Percentiles rank a stretch among this genome's conserved stretches.
These are phyloP conservation scores for Trichoderma reesei DNA, from an alignment of 495 filamentous ascomycete species.

Conservation along the genomic window DNA sequence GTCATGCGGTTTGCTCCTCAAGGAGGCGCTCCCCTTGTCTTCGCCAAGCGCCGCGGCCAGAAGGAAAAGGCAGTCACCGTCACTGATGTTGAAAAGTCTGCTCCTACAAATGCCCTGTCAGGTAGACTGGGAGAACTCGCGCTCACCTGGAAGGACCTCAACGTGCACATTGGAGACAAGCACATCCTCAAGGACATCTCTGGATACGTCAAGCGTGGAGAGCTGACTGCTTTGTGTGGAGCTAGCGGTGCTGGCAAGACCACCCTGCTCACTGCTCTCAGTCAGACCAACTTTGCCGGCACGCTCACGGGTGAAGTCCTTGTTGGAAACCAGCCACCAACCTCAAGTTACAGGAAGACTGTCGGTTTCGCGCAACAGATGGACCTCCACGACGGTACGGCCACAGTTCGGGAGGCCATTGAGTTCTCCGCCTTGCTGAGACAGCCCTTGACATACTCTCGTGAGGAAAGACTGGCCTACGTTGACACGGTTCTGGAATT, in stretches of 20 bases:
- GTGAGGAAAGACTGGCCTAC: slow-evolving; percentile 66
- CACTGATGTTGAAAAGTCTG: no score
- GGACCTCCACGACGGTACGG: slow-evolving; percentile 70
- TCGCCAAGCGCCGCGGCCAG: no score
- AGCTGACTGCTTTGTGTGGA: slow-evolving; percentile 75
- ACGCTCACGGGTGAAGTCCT: slow-evolving; percentile 63
- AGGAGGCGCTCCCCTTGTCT: no score
- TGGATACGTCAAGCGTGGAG: slow-evolving; percentile 68
- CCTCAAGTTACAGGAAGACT: slow-evolving; percentile 62
- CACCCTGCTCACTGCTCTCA: slow-evolving; percentile 56
- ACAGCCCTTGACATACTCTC: slow-evolving; percentile 54
- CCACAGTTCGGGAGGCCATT: slow-evolving; percentile 76
- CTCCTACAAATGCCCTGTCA: no score
- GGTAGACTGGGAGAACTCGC: no score
- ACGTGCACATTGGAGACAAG: slow-evolving; percentile 59
- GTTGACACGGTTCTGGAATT: slow-evolving; percentile 82
- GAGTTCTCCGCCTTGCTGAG: slow-evolving; percentile 72
- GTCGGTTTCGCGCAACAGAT: slow-evolving; percentile 81
- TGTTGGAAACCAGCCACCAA: slow-evolving; percentile 59
- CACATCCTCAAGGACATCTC: slow-evolving; percentile 60
- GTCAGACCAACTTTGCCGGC: slow-evolving; percentile 66
- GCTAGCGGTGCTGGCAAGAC: slow-evolving; percentile 72
- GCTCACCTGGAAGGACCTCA: slow-evolving; percentile 63
- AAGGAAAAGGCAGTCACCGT: no score
- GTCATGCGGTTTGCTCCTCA: no score